Evolutionary conservation across 2,329 filamentous ascomycete genomes (phyloP).

Genomic region (Penicillium fuscoglaucum): DNA sequence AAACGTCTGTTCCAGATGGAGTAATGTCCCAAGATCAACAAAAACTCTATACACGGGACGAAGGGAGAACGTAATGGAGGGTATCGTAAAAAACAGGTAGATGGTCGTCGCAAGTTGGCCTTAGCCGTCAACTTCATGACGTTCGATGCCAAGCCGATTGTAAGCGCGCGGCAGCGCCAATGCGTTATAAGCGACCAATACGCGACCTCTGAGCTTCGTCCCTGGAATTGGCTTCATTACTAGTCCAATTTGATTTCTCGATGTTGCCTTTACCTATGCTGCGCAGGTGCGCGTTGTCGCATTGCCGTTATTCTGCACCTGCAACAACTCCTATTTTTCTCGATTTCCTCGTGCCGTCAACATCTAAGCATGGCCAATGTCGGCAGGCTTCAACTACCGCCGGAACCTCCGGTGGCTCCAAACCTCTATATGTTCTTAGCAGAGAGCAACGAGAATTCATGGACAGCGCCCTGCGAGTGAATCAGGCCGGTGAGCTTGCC

Average conservation of each 20-base stretch:
- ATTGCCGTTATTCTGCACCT: conserved; percentile 13
- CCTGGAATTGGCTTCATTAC: not conserved
- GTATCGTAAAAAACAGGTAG: conserved; percentile 22
- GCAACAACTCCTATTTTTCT: conserved; percentile 30
- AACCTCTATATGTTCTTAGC: conserved; percentile 60
- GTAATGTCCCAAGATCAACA: not conserved
- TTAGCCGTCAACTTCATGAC: conserved; percentile 32
- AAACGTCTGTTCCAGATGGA: not conserved
- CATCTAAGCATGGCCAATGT: conserved; percentile 28
- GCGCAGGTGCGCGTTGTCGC: conserved; percentile 21
- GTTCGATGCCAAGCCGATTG: conserved; percentile 33
- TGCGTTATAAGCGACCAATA: conserved; percentile 4
- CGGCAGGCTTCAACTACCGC: conserved; percentile 29
- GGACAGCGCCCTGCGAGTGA: conserved; percentile 82
- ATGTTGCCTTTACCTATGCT: conserved; percentile 31
- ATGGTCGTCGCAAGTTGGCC: conserved; percentile 24
- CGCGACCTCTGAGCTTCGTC: conserved; percentile 3
- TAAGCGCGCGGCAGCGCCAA: conserved; percentile 35
- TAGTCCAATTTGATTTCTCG: not conserved
- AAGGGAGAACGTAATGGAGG: conserved; percentile 13
- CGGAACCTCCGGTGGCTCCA: conserved; percentile 29
- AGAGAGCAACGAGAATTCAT: conserved; percentile 72
- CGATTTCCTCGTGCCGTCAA: conserved; percentile 40
- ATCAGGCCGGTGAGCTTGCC: conserved; percentile 96
- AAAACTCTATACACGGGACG: conserved; percentile 13